Conservation (phyloP, 2,329 filamentous ascomycete species). For the Xylaria digitata region DNA sequence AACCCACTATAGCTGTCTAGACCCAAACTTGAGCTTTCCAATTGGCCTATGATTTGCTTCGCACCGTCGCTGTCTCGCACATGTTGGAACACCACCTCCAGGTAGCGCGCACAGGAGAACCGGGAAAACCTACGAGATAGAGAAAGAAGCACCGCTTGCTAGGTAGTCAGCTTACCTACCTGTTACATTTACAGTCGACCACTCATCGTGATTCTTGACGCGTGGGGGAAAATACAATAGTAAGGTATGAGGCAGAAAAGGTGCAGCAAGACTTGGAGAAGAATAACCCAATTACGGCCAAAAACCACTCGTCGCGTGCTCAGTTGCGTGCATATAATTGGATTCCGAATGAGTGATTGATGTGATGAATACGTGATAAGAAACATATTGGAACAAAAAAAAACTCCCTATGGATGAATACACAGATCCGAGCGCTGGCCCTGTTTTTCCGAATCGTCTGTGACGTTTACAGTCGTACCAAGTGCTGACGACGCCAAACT, state of each 20-base stretch:
- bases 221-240: slow-evolving; percentile 6
- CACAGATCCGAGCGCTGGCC: slow-evolving; percentile 15
- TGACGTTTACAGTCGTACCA: slow-evolving; percentile 17
- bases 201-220: slow-evolving; percentile 23
- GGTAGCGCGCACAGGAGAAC: slow-evolving; percentile 4
- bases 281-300: slow-evolving; percentile 4
- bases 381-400: neutral
- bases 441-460: slow-evolving; percentile 12
- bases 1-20: slow-evolving; percentile 30
- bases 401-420: neutral
- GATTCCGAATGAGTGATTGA: slow-evolving; percentile 18
- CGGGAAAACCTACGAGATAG: slow-evolving; percentile 22
- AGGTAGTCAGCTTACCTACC: slow-evolving; percentile 23
- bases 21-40: slow-evolving; percentile 20
- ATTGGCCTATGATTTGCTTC: slow-evolving; percentile 37
- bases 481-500: slow-evolving; percentile 14
- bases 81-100: slow-evolving; percentile 25
- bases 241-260: slow-evolving; percentile 17
- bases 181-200: slow-evolving; percentile 5
- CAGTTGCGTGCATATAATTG: slow-evolving; percentile 28
- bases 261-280: slow-evolving; percentile 32
- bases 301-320: slow-evolving; percentile 36
- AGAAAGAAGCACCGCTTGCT: slow-evolving; percentile 11
- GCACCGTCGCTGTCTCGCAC: slow-evolving; percentile 25
- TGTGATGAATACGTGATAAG: slow-evolving; percentile 25